Evolutionary conservation across 1,284 basidiomycete genomes (phyloP).

Genomic region (Marasmius oreades): DNA sequence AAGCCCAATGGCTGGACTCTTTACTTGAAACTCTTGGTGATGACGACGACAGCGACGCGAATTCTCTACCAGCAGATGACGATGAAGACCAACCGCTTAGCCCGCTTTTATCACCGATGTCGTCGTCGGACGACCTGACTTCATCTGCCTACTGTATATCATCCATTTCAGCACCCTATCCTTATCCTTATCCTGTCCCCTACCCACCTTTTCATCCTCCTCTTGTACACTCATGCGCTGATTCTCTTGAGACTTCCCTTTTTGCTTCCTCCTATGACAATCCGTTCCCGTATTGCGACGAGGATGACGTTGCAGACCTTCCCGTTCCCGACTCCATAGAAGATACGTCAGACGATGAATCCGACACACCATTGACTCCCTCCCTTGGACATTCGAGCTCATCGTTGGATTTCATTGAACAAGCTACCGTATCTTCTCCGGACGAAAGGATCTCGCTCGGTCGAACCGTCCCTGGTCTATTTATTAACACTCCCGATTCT

Average conservation of each 20-base stretch:
- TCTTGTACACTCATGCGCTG: constrained; percentile 44
- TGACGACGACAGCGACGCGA: constrained; percentile 50
- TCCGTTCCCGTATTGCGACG: constrained; percentile 57
- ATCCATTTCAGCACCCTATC: constrained; percentile 48
- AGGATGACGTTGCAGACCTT: constrained; percentile 61
- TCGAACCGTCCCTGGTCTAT: constrained; percentile 51
- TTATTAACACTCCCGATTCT: constrained; percentile 53
- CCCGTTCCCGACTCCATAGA: constrained; percentile 76
- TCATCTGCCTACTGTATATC: constrained; percentile 48
- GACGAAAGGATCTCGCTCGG: constrained; percentile 45
- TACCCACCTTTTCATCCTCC: constrained; percentile 62
- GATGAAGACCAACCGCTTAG: constrained; percentile 56
- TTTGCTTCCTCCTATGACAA: constrained; percentile 44
- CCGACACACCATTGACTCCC: constrained; percentile 63
- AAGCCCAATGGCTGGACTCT: constrained; percentile 77
- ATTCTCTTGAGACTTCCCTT: constrained; percentile 27
- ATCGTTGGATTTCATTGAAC: constrained; percentile 42
- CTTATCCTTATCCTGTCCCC: constrained; percentile 45
- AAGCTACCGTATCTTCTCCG: constrained; percentile 47
- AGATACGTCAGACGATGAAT: constrained; percentile 79
- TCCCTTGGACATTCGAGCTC: constrained; percentile 49
- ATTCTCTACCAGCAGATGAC: constrained; percentile 40
- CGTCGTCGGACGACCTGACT: constrained; percentile 67
- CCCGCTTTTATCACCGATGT: constrained; percentile 62
- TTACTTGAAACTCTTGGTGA: constrained; percentile 66